Percentiles rank a stretch among this genome's conserved stretches.
phyloP scores from a whole-genome alignment of 805 yeast genomes.

The Saturnispora galanensis region DNA sequence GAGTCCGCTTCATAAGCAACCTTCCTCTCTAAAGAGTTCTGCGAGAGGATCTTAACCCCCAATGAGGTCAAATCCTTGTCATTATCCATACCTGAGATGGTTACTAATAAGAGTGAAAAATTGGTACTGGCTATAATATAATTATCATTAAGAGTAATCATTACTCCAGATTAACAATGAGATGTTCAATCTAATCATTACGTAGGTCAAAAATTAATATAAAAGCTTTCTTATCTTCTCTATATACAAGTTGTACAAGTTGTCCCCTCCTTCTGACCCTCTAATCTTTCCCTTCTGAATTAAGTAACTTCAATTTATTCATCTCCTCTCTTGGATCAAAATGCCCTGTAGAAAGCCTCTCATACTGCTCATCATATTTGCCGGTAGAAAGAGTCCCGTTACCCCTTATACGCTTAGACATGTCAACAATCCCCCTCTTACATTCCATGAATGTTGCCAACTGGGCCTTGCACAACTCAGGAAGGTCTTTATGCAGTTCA shows the following conservation, averaged over 20 bases:
- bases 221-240: not conserved
- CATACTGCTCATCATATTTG: slow-evolving; percentile 79
- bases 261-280: no score
- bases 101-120: not conserved
- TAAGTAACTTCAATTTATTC: slow-evolving; percentile 54
- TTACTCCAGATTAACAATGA: no score
- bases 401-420: slow-evolving; percentile 85
- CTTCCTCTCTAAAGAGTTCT: slow-evolving; percentile 63
- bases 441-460: slow-evolving; percentile 84
- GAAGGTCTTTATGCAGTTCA: slow-evolving; percentile 62
- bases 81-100: slow-evolving; percentile 1
- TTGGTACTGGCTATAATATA: not conserved
- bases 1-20: slow-evolving; percentile 63
- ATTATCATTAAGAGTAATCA: not conserved
- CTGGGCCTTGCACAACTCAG: slow-evolving; percentile 80
- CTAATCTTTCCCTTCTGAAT: slow-evolving; percentile 28
- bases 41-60: slow-evolving; percentile 62
- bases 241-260: not conserved
- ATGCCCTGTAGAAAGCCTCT: slow-evolving; percentile 67
- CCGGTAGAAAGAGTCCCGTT: slow-evolving; percentile 93
- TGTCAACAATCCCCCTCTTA: slow-evolving; percentile 81
- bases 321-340: slow-evolving; percentile 78
- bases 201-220: not conserved
- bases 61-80: slow-evolving; percentile 25
- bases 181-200: no score